A percentile compares a stretch with the other conserved stretches of the same genome.
phyloP scores from a whole-genome alignment of 2,329 filamentous ascomycete species.

The Zopfia rhizophila region DNA sequence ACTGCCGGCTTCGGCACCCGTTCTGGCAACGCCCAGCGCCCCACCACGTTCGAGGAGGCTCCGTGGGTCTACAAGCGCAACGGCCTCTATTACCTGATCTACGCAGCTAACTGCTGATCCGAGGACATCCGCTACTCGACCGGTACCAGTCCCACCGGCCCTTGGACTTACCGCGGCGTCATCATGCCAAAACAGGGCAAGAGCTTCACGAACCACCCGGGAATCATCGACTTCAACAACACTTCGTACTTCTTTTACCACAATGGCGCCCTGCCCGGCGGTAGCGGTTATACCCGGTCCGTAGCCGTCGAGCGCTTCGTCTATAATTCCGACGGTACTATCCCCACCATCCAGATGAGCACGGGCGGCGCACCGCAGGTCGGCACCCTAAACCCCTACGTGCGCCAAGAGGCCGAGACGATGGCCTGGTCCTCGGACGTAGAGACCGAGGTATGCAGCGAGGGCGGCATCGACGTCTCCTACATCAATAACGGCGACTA shows the following conservation, averaged over 20 bases:
- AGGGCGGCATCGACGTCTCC: conserved; percentile 26
- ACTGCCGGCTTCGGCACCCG: conserved; percentile 24
- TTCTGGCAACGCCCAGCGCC: conserved; percentile 10
- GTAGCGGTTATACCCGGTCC: conserved; percentile 27
- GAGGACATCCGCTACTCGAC: conserved; percentile 31
- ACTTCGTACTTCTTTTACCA: conserved; percentile 31
- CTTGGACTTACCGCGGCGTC: conserved; percentile 29
- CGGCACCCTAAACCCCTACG: conserved; percentile 26
- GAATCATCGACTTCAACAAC: conserved; percentile 25
- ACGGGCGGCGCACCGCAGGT: conserved; percentile 23
- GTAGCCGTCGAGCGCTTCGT: conserved; percentile 25
- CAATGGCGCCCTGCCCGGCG: conserved; percentile 28
- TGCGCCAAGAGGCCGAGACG: conserved; percentile 25
- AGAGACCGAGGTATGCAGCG: conserved; percentile 24
- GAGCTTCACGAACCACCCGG: conserved; percentile 31
- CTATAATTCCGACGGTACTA: conserved; percentile 29
- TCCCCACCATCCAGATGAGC: conserved; percentile 27
- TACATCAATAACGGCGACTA: conserved; percentile 26
- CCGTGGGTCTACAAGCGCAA: conserved; percentile 29
- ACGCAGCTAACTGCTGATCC: conserved; percentile 28
- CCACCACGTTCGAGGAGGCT: conserved; percentile 25
- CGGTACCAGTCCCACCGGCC: conserved; percentile 24
- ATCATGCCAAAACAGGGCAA: conserved; percentile 25
- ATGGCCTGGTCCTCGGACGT: conserved; percentile 24
- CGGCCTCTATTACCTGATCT: conserved; percentile 26